phyloP scores from a whole-genome alignment of 1,139 yeast genomes.

The Trichomonascaceae sp. region DNA sequence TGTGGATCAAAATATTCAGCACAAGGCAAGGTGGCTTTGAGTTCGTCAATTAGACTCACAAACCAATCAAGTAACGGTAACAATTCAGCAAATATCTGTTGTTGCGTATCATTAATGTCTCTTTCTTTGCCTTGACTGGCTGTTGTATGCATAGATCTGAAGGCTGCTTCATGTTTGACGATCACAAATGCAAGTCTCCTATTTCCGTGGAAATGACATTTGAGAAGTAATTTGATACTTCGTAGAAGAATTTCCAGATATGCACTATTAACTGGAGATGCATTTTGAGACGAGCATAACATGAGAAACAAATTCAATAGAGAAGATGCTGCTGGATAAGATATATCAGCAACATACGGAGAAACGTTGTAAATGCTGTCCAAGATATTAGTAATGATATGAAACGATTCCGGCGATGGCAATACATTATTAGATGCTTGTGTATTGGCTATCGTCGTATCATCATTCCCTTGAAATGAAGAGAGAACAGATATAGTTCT shows the following conservation, averaged over 20 bases:
- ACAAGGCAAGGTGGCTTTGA: conserved; percentile 16
- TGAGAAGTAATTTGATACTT: conserved; percentile 25
- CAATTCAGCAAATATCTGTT: not conserved
- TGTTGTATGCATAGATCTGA: conserved; percentile 12
- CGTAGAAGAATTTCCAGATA: conserved; percentile 37
- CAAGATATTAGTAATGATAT: conserved; percentile 27
- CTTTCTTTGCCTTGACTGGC: conserved; percentile 10
- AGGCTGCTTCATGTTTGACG: conserved; percentile 26
- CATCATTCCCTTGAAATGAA: not conserved
- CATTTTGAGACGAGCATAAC: conserved; percentile 32
- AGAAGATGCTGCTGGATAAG: conserved; percentile 55
- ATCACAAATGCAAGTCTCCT: conserved; percentile 29
- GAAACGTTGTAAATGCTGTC: conserved; percentile 32
- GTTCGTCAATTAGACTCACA: conserved; percentile 12
- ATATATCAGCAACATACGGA: conserved; percentile 31
- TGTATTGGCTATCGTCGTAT: not conserved
- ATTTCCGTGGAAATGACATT: conserved; percentile 28
- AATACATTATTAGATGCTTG: not conserved
- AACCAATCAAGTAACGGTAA: conserved; percentile 14
- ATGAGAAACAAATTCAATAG: conserved; percentile 49
- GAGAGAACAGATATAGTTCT: conserved; percentile 20
- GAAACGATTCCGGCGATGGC: conserved; percentile 1
- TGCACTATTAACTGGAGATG: conserved; percentile 34
- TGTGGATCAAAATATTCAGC: conserved; percentile 11
- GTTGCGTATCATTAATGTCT: not conserved